These are phyloP conservation scores for Ramularia endophylla DNA, from an alignment of 2,329 filamentous ascomycete species.

Conservation along the genomic window DNA sequence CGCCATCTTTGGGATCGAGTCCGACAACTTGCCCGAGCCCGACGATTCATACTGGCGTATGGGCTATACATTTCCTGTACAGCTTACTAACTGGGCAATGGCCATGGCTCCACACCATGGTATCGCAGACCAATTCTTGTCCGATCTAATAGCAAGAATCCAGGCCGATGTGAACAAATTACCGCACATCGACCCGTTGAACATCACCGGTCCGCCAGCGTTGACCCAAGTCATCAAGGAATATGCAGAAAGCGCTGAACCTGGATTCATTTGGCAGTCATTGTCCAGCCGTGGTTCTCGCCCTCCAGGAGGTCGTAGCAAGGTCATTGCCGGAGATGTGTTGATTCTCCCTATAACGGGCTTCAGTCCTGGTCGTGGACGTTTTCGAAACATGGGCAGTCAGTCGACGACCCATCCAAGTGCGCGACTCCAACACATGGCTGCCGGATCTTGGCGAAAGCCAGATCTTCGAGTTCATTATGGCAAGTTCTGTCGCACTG, in stretches of 20 bases:
- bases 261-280: constrained; percentile 4
- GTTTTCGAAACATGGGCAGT: constrained; percentile 9
- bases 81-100: constrained; percentile 9
- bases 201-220: constrained; percentile 8
- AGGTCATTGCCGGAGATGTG: constrained; percentile 5
- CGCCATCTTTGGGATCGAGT: constrained; percentile 8
- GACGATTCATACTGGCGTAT: constrained; percentile 8
- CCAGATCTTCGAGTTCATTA: constrained; percentile 4
- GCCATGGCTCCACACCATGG: constrained; percentile 6
- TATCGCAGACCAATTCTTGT: not conserved
- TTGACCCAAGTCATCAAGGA: constrained; percentile 2
- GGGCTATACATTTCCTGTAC: constrained; percentile 8
- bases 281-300: not conserved
- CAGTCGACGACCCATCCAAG: not conserved
- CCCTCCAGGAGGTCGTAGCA: not conserved
- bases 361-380: constrained; percentile 8
- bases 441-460: constrained; percentile 5
- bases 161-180: not conserved
- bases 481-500: constrained; percentile 7
- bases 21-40: constrained; percentile 6
- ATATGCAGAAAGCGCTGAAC: constrained; percentile 1
- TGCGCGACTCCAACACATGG: constrained; percentile 5
- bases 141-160: not conserved
- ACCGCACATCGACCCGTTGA: constrained; percentile 4
- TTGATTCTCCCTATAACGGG: constrained; percentile 8